Percentiles rank a stretch among this genome's conserved stretches.
These are phyloP conservation scores for Wickerhamomyces xylosicus DNA, from an alignment of 805 yeast genomes.

Conservation along the genomic window DNA sequence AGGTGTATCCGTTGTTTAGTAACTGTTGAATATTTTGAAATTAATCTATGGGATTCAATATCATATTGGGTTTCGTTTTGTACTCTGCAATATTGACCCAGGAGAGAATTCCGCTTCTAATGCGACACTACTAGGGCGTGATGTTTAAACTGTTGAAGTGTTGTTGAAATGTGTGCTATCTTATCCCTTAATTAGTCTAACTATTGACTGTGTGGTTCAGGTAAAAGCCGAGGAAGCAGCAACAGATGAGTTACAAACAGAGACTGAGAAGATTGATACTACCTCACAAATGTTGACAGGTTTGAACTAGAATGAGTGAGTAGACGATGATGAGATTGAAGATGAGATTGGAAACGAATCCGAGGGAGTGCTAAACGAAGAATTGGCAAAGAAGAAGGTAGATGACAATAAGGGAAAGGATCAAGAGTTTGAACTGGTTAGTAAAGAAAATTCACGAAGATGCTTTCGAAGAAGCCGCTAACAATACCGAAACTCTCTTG, in stretches of 20 bases:
- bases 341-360: too few relatives aligned
- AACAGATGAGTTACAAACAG: conserved; percentile 29
- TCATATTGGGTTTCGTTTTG: too few relatives aligned
- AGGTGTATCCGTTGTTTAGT: background rate
- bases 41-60: too few relatives aligned
- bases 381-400: conserved; percentile 3
- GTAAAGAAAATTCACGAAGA: conserved; percentile 2
- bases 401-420: background rate
- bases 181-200: too few relatives aligned
- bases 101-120: too few relatives aligned
- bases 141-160: too few relatives aligned
- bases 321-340: conserved; percentile 22
- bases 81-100: too few relatives aligned
- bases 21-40: too few relatives aligned
- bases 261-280: conserved; percentile 25
- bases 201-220: too few relatives aligned
- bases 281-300: conserved; percentile 24
- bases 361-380: conserved; percentile 20
- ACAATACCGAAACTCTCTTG: conserved; percentile 10
- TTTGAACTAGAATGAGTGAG: conserved; percentile 12
- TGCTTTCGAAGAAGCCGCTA: conserved; percentile 1
- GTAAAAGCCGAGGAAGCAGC: conserved; percentile 31
- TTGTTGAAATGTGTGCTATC: too few relatives aligned
- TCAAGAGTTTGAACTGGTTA: too few relatives aligned
- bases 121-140: too few relatives aligned